Conservation (phyloP, 169 alveolate genomes). For the Cryptosporidium bovis region DNA sequence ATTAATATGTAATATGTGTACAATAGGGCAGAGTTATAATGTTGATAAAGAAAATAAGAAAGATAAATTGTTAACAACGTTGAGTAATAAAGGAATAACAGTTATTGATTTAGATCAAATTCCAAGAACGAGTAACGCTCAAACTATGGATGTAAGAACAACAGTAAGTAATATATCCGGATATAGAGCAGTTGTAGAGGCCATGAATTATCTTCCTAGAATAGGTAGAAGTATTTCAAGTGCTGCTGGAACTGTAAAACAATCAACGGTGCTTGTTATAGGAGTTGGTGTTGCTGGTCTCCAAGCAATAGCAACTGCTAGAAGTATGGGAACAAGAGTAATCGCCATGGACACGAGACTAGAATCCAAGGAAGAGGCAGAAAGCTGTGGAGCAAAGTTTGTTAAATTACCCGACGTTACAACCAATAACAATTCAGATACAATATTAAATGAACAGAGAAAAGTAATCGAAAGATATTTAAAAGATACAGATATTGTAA, state of each 20-base stretch:
- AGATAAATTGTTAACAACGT: constrained; percentile 37
- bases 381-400: constrained; percentile 83
- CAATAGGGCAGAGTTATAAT: constrained; percentile 77
- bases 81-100: constrained; percentile 75
- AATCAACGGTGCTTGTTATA: constrained; percentile 81
- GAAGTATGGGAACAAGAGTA: constrained; percentile 81
- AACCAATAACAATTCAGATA: not conserved
- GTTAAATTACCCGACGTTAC: constrained; percentile 77
- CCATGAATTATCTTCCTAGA: constrained; percentile 80
- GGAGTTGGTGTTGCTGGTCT: constrained; percentile 88
- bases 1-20: constrained; percentile 83
- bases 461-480: constrained; percentile 74
- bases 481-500: constrained; percentile 80
- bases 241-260: constrained; percentile 85
- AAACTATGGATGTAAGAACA: constrained; percentile 80
- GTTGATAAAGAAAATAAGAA: constrained; percentile 75
- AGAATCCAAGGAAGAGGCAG: constrained; percentile 81
- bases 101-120: constrained; percentile 82
- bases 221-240: constrained; percentile 78
- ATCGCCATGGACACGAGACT: constrained; percentile 82
- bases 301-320: constrained; percentile 84
- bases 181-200: constrained; percentile 83
- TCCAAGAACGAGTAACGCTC: constrained; percentile 83
- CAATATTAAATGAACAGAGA: constrained; percentile 77
- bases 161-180: constrained; percentile 84